Percentiles rank a stretch among this genome's conserved stretches.
phyloP scores from a whole-genome alignment of 1,284 basidiomycete genomes.

The Trametes polyzona region DNA sequence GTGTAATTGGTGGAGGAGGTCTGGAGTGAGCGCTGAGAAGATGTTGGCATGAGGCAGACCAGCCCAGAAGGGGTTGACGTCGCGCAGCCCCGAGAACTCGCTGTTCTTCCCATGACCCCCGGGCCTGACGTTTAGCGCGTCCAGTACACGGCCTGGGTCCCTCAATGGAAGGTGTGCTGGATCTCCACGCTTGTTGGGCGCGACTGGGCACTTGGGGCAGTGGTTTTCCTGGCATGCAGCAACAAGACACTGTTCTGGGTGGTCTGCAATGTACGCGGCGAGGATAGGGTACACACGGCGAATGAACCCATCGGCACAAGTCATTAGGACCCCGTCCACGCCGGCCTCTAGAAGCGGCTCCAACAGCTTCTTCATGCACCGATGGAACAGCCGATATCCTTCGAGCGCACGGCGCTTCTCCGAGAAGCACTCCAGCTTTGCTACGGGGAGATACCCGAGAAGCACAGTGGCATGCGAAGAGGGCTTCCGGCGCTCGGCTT shows the following conservation, averaged over 20 bases:
- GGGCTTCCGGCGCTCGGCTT: constrained; percentile 35
- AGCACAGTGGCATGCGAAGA: constrained; percentile 35
- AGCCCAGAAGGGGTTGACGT: constrained; percentile 28
- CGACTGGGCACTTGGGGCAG: constrained; percentile 26
- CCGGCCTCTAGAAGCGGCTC: constrained; percentile 38
- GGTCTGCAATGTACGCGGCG: constrained; percentile 46
- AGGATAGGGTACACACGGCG: constrained; percentile 40
- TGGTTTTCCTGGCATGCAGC: constrained; percentile 25
- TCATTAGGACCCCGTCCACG: constrained; percentile 36
- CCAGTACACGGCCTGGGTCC: neutral
- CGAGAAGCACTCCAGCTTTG: constrained; percentile 41
- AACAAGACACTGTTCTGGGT: constrained; percentile 44
- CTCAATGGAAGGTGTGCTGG: neutral
- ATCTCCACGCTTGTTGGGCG: constrained; percentile 10
- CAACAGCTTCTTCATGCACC: constrained; percentile 36
- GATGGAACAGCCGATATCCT: constrained; percentile 42
- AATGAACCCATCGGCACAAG: constrained; percentile 40
- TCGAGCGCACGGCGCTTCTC: constrained; percentile 21
- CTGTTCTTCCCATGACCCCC: neutral
- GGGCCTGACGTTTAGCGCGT: neutral
- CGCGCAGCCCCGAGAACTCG: constrained; percentile 15
- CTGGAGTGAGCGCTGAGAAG: constrained; percentile 29
- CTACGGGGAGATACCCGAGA: constrained; percentile 44
- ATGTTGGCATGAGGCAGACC: constrained; percentile 31
- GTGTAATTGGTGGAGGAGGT: constrained; percentile 33